These are phyloP conservation scores for Stereum hirsutum DNA, from an alignment of 1,284 basidiomycete species.

Conservation along the genomic window DNA sequence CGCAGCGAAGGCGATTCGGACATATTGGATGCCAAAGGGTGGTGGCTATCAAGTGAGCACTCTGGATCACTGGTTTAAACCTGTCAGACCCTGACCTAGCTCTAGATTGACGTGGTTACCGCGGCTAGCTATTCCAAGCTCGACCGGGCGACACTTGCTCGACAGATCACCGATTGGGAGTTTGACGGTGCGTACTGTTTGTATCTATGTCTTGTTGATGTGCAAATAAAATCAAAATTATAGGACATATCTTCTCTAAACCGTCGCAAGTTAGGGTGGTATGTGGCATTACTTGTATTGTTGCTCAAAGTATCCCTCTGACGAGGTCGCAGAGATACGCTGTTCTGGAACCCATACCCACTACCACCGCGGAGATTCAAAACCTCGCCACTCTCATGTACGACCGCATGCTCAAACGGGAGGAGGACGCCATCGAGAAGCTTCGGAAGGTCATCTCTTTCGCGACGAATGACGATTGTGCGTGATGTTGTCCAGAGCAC, in stretches of 20 bases:
- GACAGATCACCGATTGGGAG: conserved; percentile 30
- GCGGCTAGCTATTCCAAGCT: conserved; percentile 20
- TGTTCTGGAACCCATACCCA: conserved; percentile 28
- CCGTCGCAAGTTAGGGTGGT: conserved; percentile 33
- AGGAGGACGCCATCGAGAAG: conserved; percentile 33
- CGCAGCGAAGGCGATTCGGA: conserved; percentile 26
- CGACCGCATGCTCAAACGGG: conserved; percentile 29
- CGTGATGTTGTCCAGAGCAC: conserved; percentile 8
- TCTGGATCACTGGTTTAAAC: too few species aligned
- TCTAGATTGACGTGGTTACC: conserved; percentile 28
- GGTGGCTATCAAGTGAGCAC: conserved; percentile 18
- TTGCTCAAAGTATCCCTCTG: neutral
- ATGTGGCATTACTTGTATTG: conserved; percentile 8
- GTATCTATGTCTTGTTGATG: neutral
- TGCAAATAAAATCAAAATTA: too few species aligned
- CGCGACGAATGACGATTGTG: conserved; percentile 36
- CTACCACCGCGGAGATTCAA: conserved; percentile 24
- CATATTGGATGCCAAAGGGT: conserved; percentile 23
- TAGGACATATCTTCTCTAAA: conserved; percentile 26
- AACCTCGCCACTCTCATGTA: conserved; percentile 26
- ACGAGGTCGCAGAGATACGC: conserved; percentile 25
- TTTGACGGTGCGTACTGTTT: conserved; percentile 16
- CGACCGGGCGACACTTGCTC: conserved; percentile 25
- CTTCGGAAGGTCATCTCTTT: conserved; percentile 32
- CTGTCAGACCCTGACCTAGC: neutral